These are phyloP conservation scores for Colletotrichum liriopes DNA, from an alignment of 2,329 filamentous ascomycete genomes.

Conservation along the genomic window DNA sequence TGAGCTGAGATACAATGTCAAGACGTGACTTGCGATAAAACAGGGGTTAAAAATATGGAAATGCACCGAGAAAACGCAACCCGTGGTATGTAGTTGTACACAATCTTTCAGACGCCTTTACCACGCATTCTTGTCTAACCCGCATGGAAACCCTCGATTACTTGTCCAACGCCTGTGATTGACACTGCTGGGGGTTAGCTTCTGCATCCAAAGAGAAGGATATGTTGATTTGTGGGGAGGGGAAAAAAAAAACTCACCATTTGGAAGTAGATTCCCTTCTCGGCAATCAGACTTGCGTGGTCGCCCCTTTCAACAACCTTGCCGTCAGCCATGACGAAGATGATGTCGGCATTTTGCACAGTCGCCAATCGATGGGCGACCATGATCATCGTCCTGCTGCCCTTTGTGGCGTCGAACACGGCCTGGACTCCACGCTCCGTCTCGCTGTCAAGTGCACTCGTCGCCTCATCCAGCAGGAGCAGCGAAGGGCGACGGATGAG, in stretches of 20 bases:
- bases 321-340: constrained; percentile 61
- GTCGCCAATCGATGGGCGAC: constrained; percentile 61
- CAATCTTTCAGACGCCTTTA: constrained; percentile 26
- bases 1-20: constrained; percentile 10
- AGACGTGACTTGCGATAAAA: background rate
- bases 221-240: background rate
- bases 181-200: constrained; percentile 28
- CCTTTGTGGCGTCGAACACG: constrained; percentile 38
- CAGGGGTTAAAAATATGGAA: background rate
- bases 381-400: constrained; percentile 49
- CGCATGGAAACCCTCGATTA: constrained; percentile 6
- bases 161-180: constrained; percentile 42
- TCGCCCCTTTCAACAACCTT: constrained; percentile 54
- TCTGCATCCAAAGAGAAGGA: background rate
- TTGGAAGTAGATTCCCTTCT: constrained; percentile 38
- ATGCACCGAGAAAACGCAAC: background rate
- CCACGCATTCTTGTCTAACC: background rate
- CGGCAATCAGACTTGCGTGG: constrained; percentile 34
- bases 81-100: constrained; percentile 21
- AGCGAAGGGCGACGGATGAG: constrained; percentile 36
- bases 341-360: constrained; percentile 59
- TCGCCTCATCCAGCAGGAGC: constrained; percentile 37
- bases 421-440: constrained; percentile 39
- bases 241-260: constrained; percentile 33
- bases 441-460: constrained; percentile 40